Conservation (phyloP, 345 rosid species). For the Salix koriyanagi region DNA sequence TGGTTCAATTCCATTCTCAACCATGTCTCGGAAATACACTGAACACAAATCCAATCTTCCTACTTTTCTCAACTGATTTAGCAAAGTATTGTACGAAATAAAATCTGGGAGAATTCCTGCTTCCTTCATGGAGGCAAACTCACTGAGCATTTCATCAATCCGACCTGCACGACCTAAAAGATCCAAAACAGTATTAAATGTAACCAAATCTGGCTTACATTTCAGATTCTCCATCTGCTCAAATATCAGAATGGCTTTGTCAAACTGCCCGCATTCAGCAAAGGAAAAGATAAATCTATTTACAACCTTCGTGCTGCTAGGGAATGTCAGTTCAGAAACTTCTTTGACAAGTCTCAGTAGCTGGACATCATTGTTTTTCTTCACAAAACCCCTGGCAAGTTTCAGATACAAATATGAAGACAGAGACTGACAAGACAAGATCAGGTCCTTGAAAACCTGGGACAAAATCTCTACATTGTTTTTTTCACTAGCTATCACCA, state of each 20-base stretch:
- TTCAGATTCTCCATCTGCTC: conserved; percentile 38
- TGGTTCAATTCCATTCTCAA: conserved; percentile 44
- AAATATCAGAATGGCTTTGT: conserved; percentile 57
- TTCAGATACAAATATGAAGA: conserved; percentile 47
- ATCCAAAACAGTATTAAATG: conserved; percentile 67
- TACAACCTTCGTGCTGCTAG: conserved; percentile 36
- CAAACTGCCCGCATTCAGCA: conserved; percentile 59
- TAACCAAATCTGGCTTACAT: conserved; percentile 60
- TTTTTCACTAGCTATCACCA: conserved; percentile 39
- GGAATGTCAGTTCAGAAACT: conserved; percentile 37
- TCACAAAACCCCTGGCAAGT: conserved; percentile 55
- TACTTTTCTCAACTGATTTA: conserved; percentile 59
- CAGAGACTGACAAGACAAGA: conserved; percentile 38
- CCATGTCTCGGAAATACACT: conserved; percentile 54
- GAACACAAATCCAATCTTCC: conserved; percentile 68
- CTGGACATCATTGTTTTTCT: conserved; percentile 33
- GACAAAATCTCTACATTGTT: conserved; percentile 30
- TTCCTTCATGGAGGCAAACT: conserved; percentile 60
- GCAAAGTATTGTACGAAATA: conserved; percentile 64
- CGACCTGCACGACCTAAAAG: conserved; percentile 60
- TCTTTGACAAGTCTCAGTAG: conserved; percentile 48
- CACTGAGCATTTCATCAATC: conserved; percentile 50
- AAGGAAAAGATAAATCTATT: conserved; percentile 65
- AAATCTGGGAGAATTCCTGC: conserved; percentile 50
- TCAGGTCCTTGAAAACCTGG: conserved; percentile 42